Evolutionary conservation across 2,329 filamentous ascomycete genomes (phyloP).

Genomic region (Diaporthe caulivora): DNA sequence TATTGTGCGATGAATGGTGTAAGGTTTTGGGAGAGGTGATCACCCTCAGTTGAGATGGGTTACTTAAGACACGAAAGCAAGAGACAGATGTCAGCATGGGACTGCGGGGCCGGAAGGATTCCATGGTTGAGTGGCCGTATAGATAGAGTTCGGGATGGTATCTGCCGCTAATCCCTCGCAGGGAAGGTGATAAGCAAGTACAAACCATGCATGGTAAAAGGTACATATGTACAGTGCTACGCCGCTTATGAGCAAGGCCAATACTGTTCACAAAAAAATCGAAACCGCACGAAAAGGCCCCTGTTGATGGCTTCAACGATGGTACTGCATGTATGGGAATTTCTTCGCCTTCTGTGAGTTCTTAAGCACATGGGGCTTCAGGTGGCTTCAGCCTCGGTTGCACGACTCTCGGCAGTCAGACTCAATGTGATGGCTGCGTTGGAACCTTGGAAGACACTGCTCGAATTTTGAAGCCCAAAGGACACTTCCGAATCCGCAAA

Average conservation of each 20-base stretch:
- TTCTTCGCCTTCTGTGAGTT: background rate
- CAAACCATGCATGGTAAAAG: background rate
- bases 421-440: background rate
- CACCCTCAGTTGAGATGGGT: background rate
- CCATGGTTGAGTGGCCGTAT: background rate
- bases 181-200: conserved; percentile 4
- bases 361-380: background rate
- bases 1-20: background rate
- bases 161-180: background rate
- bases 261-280: background rate
- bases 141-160: background rate
- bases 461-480: background rate
- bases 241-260: background rate
- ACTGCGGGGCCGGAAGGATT: background rate
- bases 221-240: background rate
- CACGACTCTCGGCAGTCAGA: too few relatives aligned
- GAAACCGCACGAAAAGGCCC: background rate
- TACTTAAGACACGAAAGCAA: background rate
- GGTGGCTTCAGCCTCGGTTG: too few relatives aligned
- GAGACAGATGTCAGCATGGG: background rate
- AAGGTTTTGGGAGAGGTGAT: background rate
- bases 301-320: too few relatives aligned
- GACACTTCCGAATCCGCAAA: background rate
- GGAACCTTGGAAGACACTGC: background rate
- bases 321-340: background rate